These are phyloP conservation scores for Fusarium anthophilum DNA, from an alignment of 2,329 filamentous ascomycete genomes.

Conservation along the genomic window DNA sequence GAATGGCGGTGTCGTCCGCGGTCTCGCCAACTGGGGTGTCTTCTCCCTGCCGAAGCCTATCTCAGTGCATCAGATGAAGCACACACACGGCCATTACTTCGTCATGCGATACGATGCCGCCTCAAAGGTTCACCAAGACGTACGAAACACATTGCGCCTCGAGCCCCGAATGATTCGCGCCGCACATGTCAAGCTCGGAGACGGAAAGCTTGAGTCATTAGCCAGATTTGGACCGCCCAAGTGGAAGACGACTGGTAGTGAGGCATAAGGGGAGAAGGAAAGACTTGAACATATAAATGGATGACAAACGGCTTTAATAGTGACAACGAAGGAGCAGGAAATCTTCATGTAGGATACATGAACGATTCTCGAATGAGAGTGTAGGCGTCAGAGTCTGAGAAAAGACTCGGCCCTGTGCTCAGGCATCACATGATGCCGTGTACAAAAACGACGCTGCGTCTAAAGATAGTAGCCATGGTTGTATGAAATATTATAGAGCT, in stretches of 20 bases:
- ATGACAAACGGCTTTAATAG: background rate
- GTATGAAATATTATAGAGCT: constrained; percentile 41
- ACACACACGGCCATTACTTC: constrained; percentile 94
- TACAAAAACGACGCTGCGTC: constrained; percentile 39
- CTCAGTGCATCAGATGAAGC: constrained; percentile 82
- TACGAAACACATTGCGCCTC: constrained; percentile 79
- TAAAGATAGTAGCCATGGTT: constrained; percentile 34
- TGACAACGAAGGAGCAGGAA: background rate
- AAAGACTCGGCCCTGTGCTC: constrained; percentile 4
- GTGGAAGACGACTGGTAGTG: constrained; percentile 55
- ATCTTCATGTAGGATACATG: constrained; percentile 31
- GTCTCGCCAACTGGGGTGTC: constrained; percentile 93
- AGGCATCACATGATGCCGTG: constrained; percentile 40
- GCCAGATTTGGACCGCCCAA: constrained; percentile 59
- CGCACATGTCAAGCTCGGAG: constrained; percentile 85
- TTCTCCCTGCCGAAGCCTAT: constrained; percentile 85
- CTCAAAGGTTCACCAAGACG: constrained; percentile 74
- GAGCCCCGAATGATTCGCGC: constrained; percentile 93
- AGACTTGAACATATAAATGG: background rate
- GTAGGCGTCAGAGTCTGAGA: background rate
- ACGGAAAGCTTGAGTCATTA: constrained; percentile 63
- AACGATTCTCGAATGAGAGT: background rate
- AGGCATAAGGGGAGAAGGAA: constrained; percentile 37
- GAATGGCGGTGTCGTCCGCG: constrained; percentile 88
- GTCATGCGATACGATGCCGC: constrained; percentile 95